Evolutionary conservation across 75 land plant genomes (phyloP), one percentile per base, ranked within the genome.

Genomic region (Picea glauca): DNA sequence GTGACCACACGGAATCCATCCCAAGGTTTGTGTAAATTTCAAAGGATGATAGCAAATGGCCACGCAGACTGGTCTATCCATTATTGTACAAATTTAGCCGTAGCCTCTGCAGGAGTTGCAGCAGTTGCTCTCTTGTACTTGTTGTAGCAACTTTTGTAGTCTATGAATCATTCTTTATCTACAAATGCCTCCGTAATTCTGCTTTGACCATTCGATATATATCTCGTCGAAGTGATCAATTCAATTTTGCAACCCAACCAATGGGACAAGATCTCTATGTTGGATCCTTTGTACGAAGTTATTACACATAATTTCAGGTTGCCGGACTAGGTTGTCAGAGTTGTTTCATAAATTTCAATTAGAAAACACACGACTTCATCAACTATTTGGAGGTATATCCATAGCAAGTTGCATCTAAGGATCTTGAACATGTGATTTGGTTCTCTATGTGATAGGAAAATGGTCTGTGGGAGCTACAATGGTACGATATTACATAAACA

Each of bases 1-100:
- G 72, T 84, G 31, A 79, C 84, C 4, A 67, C 31, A 4, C 50
- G 58, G 0, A 84, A 91, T 67, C 91, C 93, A n/a, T 84, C 93
- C 13, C 76, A 80, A n/a, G 83, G 76, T 13, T n/a, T 73, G 4
- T 91, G 93, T 72, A 73, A 74, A 30, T 91, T 89, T 72, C 23
- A 61, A 70, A n/a, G 20, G 33, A 70, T 70, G 73, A 70, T 70
- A 38, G 54, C 54, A n/a, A 15, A n/a, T 40, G 73, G 73, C 23
- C 73, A 70, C n/a, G 73, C 23, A 38, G 54, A 43, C 21, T 43
- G 73, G 54, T n/a, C 54, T 70, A 9, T 43, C 21, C 5, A 70
- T 26, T 43, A 43, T n/a, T n/a, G 54, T 43, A 70, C 26, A 43
- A 8, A 43, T 43, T 18, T 43, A 21, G 73, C n/a, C 9, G 40